phyloP scores from a whole-genome alignment of 2,329 filamentous ascomycete species.

The Dendrostoma leiphaemia region DNA sequence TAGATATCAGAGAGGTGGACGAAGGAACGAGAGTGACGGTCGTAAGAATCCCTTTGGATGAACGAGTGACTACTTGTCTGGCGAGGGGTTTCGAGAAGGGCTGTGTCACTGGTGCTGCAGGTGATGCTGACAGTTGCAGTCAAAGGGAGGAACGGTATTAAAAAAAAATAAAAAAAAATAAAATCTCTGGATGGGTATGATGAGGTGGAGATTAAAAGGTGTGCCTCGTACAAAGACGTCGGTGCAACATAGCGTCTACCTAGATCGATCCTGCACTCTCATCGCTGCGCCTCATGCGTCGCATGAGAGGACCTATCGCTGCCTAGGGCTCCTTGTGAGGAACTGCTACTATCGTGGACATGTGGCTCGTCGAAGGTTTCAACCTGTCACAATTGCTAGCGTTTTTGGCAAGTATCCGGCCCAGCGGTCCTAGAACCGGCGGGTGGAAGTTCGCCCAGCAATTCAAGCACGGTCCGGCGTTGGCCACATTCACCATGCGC shows the following conservation, averaged over 20 bases:
- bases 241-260: conserved; percentile 1
- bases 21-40: conserved; percentile 13
- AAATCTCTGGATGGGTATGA: not conserved
- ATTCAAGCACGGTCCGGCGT: not conserved
- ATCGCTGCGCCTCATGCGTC: not conserved
- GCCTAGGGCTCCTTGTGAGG: too few species aligned
- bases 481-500: not conserved
- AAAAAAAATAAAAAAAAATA: not conserved
- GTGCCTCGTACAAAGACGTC: conserved; percentile 7
- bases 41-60: not conserved
- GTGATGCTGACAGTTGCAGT: not conserved
- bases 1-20: not conserved
- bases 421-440: not conserved
- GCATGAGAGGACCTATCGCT: too few species aligned
- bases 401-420: conserved; percentile 3
- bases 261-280: conserved; percentile 1
- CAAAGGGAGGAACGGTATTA: not conserved
- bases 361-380: too few species aligned
- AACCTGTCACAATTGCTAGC: too few species aligned
- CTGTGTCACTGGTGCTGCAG: not conserved
- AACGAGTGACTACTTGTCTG: conserved; percentile 18
- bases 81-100: too few species aligned
- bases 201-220: conserved; percentile 4
- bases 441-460: not conserved
- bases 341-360: too few species aligned